Percentiles rank a stretch among this genome's conserved stretches.
Evolutionary conservation across 257 asterid genomes (phyloP).

Genomic region (Salvia splendens): DNA sequence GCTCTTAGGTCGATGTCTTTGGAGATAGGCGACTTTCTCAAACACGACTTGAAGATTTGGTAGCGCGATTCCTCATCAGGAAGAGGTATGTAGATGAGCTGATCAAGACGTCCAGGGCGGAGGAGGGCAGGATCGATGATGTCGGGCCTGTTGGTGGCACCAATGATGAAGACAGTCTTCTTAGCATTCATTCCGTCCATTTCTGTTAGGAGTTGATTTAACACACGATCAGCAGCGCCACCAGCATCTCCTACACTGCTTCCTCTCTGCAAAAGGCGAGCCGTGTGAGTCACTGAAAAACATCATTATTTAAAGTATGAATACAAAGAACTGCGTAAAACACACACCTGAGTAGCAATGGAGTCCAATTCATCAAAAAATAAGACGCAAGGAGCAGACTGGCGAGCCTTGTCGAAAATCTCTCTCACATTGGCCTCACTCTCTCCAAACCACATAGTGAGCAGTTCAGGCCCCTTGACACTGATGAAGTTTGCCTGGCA

Average conservation of each 20-base stretch:
- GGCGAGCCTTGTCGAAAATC: slow-evolving; percentile 68
- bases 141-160: slow-evolving; percentile 71
- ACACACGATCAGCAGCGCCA: slow-evolving; percentile 66
- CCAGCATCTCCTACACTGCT: slow-evolving; percentile 66
- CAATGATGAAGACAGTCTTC: slow-evolving; percentile 66
- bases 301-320: background rate
- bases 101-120: slow-evolving; percentile 69
- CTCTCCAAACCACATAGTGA: slow-evolving; percentile 76
- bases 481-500: slow-evolving; percentile 71
- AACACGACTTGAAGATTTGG: slow-evolving; percentile 57
- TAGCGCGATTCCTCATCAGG: slow-evolving; percentile 62
- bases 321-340: background rate
- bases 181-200: slow-evolving; percentile 73
- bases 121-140: slow-evolving; percentile 64
- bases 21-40: slow-evolving; percentile 59
- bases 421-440: slow-evolving; percentile 72
- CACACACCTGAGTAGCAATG: slow-evolving; percentile 66
- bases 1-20: slow-evolving; percentile 52
- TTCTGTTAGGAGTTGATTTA: slow-evolving; percentile 61
- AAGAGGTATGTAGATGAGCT: slow-evolving; percentile 64
- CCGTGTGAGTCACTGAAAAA: background rate
- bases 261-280: slow-evolving; percentile 54
- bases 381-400: slow-evolving; percentile 76
- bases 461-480: slow-evolving; percentile 64
- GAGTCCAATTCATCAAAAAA: slow-evolving; percentile 75